Evolutionary conservation across 1,284 basidiomycete genomes (phyloP).

Genomic region (Heterobasidion occidentale): DNA sequence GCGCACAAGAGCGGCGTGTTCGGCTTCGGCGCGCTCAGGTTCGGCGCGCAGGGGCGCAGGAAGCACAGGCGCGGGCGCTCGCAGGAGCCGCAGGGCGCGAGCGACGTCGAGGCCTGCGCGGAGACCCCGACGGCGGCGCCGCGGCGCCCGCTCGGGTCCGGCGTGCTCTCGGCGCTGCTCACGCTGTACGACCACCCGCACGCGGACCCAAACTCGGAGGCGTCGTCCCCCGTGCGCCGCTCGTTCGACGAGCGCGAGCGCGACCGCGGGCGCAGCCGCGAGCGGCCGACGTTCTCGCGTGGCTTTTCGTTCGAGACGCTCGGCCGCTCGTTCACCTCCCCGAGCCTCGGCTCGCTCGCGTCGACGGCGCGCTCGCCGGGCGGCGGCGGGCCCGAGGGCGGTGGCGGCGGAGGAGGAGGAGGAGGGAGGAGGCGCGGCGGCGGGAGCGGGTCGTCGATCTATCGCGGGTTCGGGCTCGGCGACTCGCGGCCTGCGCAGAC

Average conservation of each 20-base stretch:
- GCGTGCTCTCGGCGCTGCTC: constrained; percentile 46
- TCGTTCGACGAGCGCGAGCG: constrained; percentile 14
- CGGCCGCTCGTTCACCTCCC: neutral
- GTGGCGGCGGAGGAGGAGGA: too few species aligned
- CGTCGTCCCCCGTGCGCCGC: too few species aligned
- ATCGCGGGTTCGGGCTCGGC: constrained; percentile 1
- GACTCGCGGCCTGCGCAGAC: constrained; percentile 37
- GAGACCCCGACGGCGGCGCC: constrained; percentile 14
- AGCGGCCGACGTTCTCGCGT: neutral
- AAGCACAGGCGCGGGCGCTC: neutral
- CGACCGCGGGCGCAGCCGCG: constrained; percentile 3
- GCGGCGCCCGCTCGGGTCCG: constrained; percentile 22
- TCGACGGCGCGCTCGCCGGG: neutral
- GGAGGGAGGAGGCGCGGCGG: too few species aligned
- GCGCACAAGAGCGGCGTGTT: constrained; percentile 16
- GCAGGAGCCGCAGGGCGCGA: neutral
- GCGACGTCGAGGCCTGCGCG: constrained; percentile 19
- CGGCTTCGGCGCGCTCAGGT: constrained; percentile 4
- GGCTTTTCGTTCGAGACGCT: neutral
- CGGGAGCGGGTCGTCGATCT: neutral
- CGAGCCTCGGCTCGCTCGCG: neutral
- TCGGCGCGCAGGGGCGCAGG: constrained; percentile 12
- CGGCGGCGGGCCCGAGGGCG: neutral
- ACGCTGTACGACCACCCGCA: constrained; percentile 39
- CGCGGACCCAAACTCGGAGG: constrained; percentile 4